phyloP scores from a whole-genome alignment of 257 asterid genomes.

The Galeopsis tetrahit region DNA sequence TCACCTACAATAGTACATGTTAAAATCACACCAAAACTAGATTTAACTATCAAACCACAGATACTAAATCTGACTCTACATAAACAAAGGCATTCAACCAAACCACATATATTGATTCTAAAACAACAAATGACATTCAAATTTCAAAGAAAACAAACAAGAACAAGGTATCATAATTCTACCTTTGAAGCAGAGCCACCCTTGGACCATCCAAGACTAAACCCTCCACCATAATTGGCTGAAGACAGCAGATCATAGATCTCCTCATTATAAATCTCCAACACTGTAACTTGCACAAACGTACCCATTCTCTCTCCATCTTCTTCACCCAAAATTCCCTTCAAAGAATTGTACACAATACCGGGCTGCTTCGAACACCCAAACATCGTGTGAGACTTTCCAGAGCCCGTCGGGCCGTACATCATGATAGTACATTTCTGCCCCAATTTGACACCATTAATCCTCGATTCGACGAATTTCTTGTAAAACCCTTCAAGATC shows the following conservation, averaged over 20 bases:
- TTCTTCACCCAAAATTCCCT: slow-evolving; percentile 72
- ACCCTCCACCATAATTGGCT: slow-evolving; percentile 65
- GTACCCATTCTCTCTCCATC: slow-evolving; percentile 60
- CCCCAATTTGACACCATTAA: slow-evolving; percentile 80
- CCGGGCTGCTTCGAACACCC: slow-evolving; percentile 80
- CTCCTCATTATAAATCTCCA: slow-evolving; percentile 95
- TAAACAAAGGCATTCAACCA: background rate
- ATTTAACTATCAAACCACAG: background rate
- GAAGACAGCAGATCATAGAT: slow-evolving; percentile 77
- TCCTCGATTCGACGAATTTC: slow-evolving; percentile 76
- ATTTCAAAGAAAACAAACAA: slow-evolving; percentile 6
- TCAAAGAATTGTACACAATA: slow-evolving; percentile 78
- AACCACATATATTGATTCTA: background rate
- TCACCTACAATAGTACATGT: slow-evolving; percentile 51
- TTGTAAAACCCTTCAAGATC: slow-evolving; percentile 73
- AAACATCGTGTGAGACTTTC: slow-evolving; percentile 95
- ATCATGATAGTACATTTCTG: slow-evolving; percentile 91
- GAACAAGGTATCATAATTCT: background rate
- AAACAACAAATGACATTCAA: background rate
- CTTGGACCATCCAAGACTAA: slow-evolving; percentile 77
- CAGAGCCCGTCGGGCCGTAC: slow-evolving; percentile 98
- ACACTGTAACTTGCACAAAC: slow-evolving; percentile 86
- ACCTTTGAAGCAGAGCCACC: slow-evolving; percentile 82
- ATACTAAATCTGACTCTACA: background rate
- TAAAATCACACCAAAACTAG: background rate